Percentiles rank a stretch among this genome's conserved stretches.
These are phyloP conservation scores for Coemansia sp. DNA, from an alignment of 192 early-diverging fungal species.

Conservation along the genomic window DNA sequence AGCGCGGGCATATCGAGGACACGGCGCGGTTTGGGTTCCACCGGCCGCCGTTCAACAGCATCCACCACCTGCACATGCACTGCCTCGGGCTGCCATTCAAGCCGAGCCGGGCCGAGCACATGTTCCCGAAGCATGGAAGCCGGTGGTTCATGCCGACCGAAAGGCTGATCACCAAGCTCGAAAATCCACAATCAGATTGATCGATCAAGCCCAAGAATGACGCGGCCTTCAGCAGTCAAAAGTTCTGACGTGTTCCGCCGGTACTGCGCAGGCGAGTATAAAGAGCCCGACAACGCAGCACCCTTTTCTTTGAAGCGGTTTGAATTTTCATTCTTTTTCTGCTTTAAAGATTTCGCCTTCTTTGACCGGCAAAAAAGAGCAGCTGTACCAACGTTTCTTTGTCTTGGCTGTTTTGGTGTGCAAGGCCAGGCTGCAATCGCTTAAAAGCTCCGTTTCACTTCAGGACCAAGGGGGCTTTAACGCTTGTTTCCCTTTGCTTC, in stretches of 20 bases:
- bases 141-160: conserved; percentile 23
- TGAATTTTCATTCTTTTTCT: neutral
- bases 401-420: too few relatives aligned
- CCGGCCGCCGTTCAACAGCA: conserved; percentile 46
- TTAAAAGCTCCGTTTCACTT: too few relatives aligned
- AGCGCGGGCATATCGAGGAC: conserved; percentile 25
- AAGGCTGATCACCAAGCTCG: conserved; percentile 16
- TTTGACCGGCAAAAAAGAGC: neutral
- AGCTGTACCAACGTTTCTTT: neutral
- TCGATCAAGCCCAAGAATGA: neutral
- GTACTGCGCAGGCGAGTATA: neutral
- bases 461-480: too few relatives aligned
- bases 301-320: neutral
- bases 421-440: too few relatives aligned
- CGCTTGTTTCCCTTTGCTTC: too few relatives aligned
- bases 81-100: conserved; percentile 47
- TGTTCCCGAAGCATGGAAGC: conserved; percentile 28
- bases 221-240: neutral
- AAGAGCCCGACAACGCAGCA: neutral
- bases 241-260: conserved; percentile 3
- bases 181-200: neutral
- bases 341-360: neutral
- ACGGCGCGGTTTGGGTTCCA: conserved; percentile 46
- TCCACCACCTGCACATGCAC: conserved; percentile 52
- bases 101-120: conserved; percentile 17